Conservation (phyloP, 2,329 filamentous ascomycete species). For the Fusarium circinatum region DNA sequence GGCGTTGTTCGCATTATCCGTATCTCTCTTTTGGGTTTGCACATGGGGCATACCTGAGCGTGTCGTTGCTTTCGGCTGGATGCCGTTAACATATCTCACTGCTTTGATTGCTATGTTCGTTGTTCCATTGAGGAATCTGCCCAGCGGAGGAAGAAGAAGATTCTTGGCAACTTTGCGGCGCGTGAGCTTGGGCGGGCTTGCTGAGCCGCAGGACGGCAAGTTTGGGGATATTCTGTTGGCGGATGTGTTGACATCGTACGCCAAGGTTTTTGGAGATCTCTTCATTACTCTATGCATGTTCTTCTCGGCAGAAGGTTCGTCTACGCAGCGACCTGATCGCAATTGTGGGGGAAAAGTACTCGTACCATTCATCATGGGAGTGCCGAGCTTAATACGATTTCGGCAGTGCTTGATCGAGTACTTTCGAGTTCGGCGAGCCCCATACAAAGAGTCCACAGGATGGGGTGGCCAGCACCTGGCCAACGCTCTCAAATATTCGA, state of each 20-base stretch:
- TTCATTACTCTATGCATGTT: constrained; percentile 95
- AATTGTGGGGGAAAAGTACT: constrained; percentile 81
- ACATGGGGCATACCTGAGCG: constrained; percentile 76
- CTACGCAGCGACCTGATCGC: constrained; percentile 83
- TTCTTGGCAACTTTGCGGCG: constrained; percentile 81
- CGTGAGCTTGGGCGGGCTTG: constrained; percentile 85
- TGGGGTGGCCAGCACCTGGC: constrained; percentile 90
- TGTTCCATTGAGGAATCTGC: constrained; percentile 74
- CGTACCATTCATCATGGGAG: constrained; percentile 84
- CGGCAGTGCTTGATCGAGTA: constrained; percentile 94
- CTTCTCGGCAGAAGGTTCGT: constrained; percentile 74
- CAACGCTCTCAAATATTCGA: constrained; percentile 95
- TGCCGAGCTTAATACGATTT: constrained; percentile 87
- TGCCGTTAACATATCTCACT: constrained; percentile 85
- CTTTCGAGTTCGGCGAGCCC: constrained; percentile 71
- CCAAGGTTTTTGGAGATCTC: constrained; percentile 89
- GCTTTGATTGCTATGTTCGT: constrained; percentile 77
- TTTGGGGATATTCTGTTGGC: constrained; percentile 95
- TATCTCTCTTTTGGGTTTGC: constrained; percentile 84
- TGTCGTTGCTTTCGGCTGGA: constrained; percentile 82
- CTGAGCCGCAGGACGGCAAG: constrained; percentile 87
- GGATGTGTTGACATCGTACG: constrained; percentile 94
- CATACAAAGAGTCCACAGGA: constrained; percentile 65
- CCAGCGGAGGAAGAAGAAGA: constrained; percentile 76
- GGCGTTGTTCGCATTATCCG: constrained; percentile 74